Conservation (phyloP, 441 rosid species). For the Lepidium campestre region DNA sequence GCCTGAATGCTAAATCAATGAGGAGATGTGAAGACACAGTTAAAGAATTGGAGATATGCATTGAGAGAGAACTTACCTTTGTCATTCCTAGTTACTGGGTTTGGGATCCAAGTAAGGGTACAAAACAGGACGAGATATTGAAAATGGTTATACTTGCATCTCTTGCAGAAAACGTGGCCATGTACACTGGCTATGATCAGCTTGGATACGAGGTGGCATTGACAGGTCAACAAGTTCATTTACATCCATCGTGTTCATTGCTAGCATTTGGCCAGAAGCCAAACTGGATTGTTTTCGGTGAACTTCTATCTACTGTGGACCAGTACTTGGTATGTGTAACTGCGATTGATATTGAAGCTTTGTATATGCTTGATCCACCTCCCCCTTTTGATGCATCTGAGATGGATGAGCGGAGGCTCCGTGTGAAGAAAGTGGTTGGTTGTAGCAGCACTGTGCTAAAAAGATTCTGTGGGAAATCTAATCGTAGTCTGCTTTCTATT, state of each 20-base stretch:
- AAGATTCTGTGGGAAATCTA: slow-evolving; percentile 72
- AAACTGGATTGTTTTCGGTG: slow-evolving; percentile 85
- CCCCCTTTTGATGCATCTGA: slow-evolving; percentile 51
- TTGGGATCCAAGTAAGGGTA: slow-evolving; percentile 52
- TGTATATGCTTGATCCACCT: slow-evolving; percentile 53
- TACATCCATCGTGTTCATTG: slow-evolving; percentile 89
- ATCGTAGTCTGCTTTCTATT: slow-evolving; percentile 46
- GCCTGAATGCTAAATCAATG: slow-evolving; percentile 91
- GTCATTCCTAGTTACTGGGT: slow-evolving; percentile 55
- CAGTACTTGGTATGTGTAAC: slow-evolving; percentile 89
- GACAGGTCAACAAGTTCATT: slow-evolving; percentile 65
- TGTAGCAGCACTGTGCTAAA: slow-evolving; percentile 52
- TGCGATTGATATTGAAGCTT: slow-evolving; percentile 65
- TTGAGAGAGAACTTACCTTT: slow-evolving; percentile 53
- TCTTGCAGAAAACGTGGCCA: slow-evolving; percentile 78
- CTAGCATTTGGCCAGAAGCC: slow-evolving; percentile 75
- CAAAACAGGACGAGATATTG: slow-evolving; percentile 40
- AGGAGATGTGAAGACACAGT: slow-evolving; percentile 80
- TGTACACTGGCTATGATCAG: slow-evolving; percentile 76
- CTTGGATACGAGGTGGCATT: slow-evolving; percentile 84
- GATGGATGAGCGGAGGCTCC: slow-evolving; percentile 54
- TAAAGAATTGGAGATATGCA: slow-evolving; percentile 59
- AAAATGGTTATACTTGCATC: slow-evolving; percentile 64
- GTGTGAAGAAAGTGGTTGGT: slow-evolving; percentile 49
- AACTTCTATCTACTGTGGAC: slow-evolving; percentile 49